A percentile compares a stretch with the other conserved stretches of the same genome.
phyloP scores from a whole-genome alignment of 108 stramenopile species.

The Craspedostauros australis region DNA sequence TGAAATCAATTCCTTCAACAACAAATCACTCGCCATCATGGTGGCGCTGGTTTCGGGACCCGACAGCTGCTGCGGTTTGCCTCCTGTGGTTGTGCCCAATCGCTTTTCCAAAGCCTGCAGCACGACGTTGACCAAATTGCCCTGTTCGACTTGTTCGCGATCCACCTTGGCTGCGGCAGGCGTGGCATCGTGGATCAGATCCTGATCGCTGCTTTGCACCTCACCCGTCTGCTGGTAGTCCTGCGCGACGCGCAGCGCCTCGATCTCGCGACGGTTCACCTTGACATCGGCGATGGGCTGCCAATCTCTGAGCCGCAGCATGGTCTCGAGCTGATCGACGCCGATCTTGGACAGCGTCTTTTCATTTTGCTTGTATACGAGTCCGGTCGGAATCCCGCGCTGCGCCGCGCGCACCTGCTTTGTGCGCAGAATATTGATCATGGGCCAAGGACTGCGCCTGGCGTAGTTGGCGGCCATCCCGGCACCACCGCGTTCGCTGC shows the following conservation, averaged over 20 bases:
- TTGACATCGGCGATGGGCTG: constrained; percentile 60
- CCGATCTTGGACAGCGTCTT: constrained; percentile 80
- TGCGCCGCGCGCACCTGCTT: constrained; percentile 90
- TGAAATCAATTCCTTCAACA: constrained; percentile 54
- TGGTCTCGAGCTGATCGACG: constrained; percentile 69
- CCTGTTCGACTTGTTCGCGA: constrained; percentile 65
- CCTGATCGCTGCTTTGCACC: constrained; percentile 53
- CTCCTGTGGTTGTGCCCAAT: constrained; percentile 22
- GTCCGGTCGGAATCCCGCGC: constrained; percentile 91
- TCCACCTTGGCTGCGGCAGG: constrained; percentile 78
- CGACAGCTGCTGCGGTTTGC: constrained; percentile 8
- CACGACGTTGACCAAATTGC: constrained; percentile 73
- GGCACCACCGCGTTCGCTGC: constrained; percentile 64
- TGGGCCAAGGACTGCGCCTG: constrained; percentile 89
- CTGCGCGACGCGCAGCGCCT: constrained; percentile 75
- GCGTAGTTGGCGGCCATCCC: constrained; percentile 91
- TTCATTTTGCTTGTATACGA: constrained; percentile 96
- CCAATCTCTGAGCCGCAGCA: constrained; percentile 91
- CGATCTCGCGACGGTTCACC: constrained; percentile 80
- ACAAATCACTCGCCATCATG: constrained; percentile 78
- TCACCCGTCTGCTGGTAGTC: constrained; percentile 68
- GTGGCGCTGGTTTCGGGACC: constrained; percentile 78
- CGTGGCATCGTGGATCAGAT: constrained; percentile 54
- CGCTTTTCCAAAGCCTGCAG: constrained; percentile 68
- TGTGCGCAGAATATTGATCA: constrained; percentile 96